Evolutionary conservation across 768 basidiomycete genomes (phyloP), one percentile per base, ranked within the genome.

Genomic region (Amanita rimosa): DNA sequence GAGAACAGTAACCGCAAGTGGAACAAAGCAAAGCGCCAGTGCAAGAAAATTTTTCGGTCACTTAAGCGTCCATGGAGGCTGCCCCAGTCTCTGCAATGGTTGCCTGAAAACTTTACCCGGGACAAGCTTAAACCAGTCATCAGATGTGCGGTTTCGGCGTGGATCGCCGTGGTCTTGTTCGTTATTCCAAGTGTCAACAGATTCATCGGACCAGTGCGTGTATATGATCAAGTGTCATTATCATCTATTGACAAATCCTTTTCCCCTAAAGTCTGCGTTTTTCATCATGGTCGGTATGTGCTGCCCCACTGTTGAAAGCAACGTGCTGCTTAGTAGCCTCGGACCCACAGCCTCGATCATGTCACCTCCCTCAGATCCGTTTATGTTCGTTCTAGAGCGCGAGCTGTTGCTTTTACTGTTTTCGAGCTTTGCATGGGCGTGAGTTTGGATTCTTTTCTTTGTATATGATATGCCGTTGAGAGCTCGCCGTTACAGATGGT

Each of bases 331-430:
- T n/a, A 29, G 33, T 22, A 24, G 5, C 22, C 22, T n/a, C 22
- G 16, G 5, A 6, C n/a, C 13, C 47, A 11, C 47, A 84, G 84
- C 76, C 3, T 65, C 78, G 0, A 76, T 86, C 53, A 55, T 88
- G 3, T 81, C 81, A 3, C 81, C 85, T 1, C 83, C 85, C 0
- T 65, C 58, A 14, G 83, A 83, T 48, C 80, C 83, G 0, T 84
- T 86, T 55, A 64, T 83, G 16, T 67, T 72, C 4, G 80, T 82
- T 4, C 57, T 84, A 11, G 84, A 86, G 57, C 77, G 82, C 1
- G 83, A 86, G 56, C 37, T 75, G 6, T 65, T 75, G 5, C 74
- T 81, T 31, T 51, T 84, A 4, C 16, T 68, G 0, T 76, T 79
- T 38, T 72, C 72, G 0, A 53, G 65, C 1, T n/a, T 68, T 6